A percentile compares a stretch with the other conserved stretches of the same genome.
phyloP scores from a whole-genome alignment of 2,329 filamentous ascomycete species.

The Penicillium sclerotiorum region DNA sequence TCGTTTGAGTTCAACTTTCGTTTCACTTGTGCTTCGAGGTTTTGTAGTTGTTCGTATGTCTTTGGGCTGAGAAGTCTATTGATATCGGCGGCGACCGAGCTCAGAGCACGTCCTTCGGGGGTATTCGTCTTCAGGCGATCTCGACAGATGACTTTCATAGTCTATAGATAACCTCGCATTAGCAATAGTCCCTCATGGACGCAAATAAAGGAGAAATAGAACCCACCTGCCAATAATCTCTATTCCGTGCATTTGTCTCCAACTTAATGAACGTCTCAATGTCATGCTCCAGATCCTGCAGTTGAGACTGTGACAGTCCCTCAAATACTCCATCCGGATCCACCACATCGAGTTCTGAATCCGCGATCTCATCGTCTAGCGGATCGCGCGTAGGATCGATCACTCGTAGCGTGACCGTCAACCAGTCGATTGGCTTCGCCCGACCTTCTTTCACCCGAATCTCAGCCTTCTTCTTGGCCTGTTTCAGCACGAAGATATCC shows the following conservation, averaged over 20 bases:
- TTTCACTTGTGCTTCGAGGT: conserved; percentile 82
- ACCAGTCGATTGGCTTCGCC: conserved; percentile 89
- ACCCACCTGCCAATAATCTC: conserved; percentile 79
- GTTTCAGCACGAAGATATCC: conserved; percentile 92
- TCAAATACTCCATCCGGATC: conserved; percentile 82
- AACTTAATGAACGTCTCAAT: conserved; percentile 78
- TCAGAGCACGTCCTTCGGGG: conserved; percentile 73
- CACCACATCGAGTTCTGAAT: conserved; percentile 75
- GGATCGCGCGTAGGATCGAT: conserved; percentile 80
- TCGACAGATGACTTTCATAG: conserved; percentile 79
- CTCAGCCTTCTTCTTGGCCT: conserved; percentile 96
- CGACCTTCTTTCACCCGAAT: conserved; percentile 90
- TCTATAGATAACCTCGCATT: conserved; percentile 47
- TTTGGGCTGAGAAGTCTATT: conserved; percentile 86
- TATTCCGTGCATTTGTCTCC: conserved; percentile 75
- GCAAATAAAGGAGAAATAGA: background rate
- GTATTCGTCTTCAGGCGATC: conserved; percentile 71
- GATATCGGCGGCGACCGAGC: conserved; percentile 82
- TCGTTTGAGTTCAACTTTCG: conserved; percentile 85
- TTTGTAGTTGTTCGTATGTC: conserved; percentile 80
- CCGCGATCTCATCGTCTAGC: conserved; percentile 79
- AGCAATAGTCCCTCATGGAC: conserved; percentile 8
- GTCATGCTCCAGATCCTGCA: conserved; percentile 77
- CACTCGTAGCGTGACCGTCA: conserved; percentile 86
- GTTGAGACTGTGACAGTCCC: conserved; percentile 65